Conservation (phyloP, 176 grass and related monocot genomes). For the Eremochloa ophiuroides region DNA sequence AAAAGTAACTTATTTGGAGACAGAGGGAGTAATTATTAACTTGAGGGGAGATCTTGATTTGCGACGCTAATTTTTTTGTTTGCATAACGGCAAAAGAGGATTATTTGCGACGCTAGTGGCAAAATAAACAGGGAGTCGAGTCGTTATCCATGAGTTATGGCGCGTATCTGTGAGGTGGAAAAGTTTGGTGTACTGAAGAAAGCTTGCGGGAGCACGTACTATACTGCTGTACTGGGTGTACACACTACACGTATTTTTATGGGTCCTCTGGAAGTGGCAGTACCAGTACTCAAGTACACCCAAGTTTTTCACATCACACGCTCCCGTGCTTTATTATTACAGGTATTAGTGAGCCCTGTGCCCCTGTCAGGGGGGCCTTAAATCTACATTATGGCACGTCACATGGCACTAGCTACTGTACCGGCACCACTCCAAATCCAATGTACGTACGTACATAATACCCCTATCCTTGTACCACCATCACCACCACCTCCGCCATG, state of each 20-base stretch:
- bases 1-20: no score
- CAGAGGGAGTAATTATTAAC: no score
- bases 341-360: neutral
- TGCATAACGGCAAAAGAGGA: no score
- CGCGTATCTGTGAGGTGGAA: neutral
- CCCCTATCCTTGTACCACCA: no score
- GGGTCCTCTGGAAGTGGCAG: neutral
- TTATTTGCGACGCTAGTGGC: no score
- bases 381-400: conserved; percentile 27
- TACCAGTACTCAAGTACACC: neutral
- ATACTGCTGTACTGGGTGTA: neutral
- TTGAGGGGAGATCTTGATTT: no score
- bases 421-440: neutral
- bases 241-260: neutral
- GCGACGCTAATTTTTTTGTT: no score
- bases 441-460: no score
- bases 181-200: neutral
- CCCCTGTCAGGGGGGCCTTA: conserved; percentile 10
- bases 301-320: no score
- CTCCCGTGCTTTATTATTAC: neutral
- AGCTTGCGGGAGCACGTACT: no score
- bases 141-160: neutral
- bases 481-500: no score
- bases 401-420: conserved; percentile 12
- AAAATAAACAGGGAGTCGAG: no score